Base-by-base conservation (phyloP, 495 filamentous ascomycete species). In the Neurospora sp. region DNA sequence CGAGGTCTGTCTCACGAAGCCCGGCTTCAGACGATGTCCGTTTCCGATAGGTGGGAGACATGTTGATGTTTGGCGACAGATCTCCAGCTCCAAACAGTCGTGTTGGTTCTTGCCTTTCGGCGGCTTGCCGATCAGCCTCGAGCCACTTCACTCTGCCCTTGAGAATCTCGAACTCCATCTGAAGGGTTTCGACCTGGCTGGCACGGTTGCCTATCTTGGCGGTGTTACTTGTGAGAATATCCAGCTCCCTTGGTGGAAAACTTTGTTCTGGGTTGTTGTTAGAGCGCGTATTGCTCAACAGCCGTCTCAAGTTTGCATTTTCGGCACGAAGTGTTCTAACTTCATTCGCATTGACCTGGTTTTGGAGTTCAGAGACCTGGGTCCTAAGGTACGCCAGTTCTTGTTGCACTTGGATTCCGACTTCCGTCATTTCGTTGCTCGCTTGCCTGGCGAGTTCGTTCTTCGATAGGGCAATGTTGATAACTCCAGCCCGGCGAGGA, bases 161-260 rank as follows among this genome's bases (percentile, higher is more conserved):
- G 27, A 83, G 45, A 3, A 84, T 78, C 68, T 82, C 79, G 14
- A 84, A 72, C 71, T 84, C 82, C 80, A 82, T 83, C 74, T 81
- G 80, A 27, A 83, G 74, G 5, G 75, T 78, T 72, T 85, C 82
- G 9, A 83, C 82, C 45, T 83, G 78, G 72, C 76, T 81, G 4
- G 83, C 79, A 41, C 78, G 78, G 44, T 78, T 76, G 42, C 80
- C 76, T 41, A 84, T 79, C 41, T 82, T 81, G 41, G 80, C 77
- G 38, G 83, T 79, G 41, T 71, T 79, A 70, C 71, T 79, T 4
- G 79, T 80, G 38, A 83, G 79, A 14, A 83, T 82, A 41, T 85
- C 81, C 7, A 84, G 75, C 12, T 83, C 79, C 40, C 69, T 74
- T 22, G 75, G 70, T n/a, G 78, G 75, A 40, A 83, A 77, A 4